Evolutionary conservation across 345 rosid species (phyloP).

Genomic region (Cochlearia excelsa): DNA sequence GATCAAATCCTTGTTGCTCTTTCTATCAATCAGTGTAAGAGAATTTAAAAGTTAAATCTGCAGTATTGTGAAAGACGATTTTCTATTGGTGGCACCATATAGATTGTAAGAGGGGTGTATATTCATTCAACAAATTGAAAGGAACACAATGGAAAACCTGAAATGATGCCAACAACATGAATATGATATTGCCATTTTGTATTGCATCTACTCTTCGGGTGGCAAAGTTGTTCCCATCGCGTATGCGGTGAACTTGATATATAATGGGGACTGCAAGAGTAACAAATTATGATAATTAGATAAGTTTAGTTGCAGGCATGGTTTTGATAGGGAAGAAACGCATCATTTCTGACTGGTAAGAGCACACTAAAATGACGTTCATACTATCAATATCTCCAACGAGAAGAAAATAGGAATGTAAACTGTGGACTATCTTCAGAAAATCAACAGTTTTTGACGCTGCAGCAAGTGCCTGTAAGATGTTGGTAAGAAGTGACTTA

Average conservation of each 20-base stretch:
- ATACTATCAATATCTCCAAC: slow-evolving; percentile 84
- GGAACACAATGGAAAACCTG: slow-evolving; percentile 49
- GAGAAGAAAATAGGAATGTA: slow-evolving; percentile 86
- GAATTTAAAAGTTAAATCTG: neutral
- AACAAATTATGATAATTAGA: slow-evolving; percentile 13
- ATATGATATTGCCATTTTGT: slow-evolving; percentile 78
- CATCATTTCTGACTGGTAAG: slow-evolving; percentile 19
- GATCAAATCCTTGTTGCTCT: slow-evolving; percentile 70
- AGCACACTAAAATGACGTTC: slow-evolving; percentile 26
- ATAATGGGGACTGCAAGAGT: slow-evolving; percentile 72
- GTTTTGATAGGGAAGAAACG: slow-evolving; percentile 13
- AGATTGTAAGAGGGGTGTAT: neutral
- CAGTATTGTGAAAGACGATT: neutral
- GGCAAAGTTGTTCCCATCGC: slow-evolving; percentile 91
- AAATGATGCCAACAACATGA: slow-evolving; percentile 85
- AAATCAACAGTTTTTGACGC: slow-evolving; percentile 96
- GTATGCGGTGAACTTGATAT: slow-evolving; percentile 73
- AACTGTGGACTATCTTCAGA: slow-evolving; percentile 82
- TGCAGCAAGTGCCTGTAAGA: slow-evolving; percentile 86
- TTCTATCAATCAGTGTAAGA: slow-evolving; percentile 43
- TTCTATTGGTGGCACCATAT: slow-evolving; percentile 4
- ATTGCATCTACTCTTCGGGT: slow-evolving; percentile 89
- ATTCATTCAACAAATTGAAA: slow-evolving; percentile 2
- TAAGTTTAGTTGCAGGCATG: slow-evolving; percentile 7
- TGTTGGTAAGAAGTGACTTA: slow-evolving; percentile 8